Conservation (phyloP, 306 rosid genomes). For the Sicyos edulis region DNA sequence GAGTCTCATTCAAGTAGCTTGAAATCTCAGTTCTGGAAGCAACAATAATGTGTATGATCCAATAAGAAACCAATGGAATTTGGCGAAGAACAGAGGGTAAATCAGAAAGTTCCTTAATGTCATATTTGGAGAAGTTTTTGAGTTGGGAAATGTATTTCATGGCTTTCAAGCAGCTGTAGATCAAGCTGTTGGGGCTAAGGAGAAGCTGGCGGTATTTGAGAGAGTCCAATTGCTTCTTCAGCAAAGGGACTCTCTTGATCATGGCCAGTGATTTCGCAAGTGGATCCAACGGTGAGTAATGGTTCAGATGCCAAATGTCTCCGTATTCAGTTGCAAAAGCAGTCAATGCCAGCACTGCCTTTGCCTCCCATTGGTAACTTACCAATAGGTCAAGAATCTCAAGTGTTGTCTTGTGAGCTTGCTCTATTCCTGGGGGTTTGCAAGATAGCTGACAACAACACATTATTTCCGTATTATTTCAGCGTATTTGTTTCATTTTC, state of each 20-base stretch:
- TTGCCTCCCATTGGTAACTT: conserved; percentile 17
- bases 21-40: not conserved
- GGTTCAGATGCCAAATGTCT: conserved; percentile 17
- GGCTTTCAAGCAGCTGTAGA: not conserved
- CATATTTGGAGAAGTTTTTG: not conserved
- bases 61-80: conserved; percentile 1
- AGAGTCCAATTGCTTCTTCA: not conserved
- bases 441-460: not conserved
- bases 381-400: not conserved
- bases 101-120: not conserved
- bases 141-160: not conserved
- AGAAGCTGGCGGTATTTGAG: conserved; percentile 1
- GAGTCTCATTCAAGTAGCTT: not conserved
- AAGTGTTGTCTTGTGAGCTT: conserved; percentile 8
- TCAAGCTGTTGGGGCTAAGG: not conserved
- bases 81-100: not conserved
- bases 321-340: conserved; percentile 16
- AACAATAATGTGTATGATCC: conserved; percentile 12
- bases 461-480: not conserved
- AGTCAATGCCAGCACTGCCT: conserved; percentile 12
- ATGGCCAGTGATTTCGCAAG: conserved; percentile 7
- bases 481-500: too few species aligned
- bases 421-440: conserved; percentile 14
- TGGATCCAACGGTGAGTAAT: not conserved
- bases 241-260: conserved; percentile 1